These are phyloP conservation scores for Aspergillus tanneri DNA, from an alignment of 2,329 filamentous ascomycete species.

Conservation along the genomic window DNA sequence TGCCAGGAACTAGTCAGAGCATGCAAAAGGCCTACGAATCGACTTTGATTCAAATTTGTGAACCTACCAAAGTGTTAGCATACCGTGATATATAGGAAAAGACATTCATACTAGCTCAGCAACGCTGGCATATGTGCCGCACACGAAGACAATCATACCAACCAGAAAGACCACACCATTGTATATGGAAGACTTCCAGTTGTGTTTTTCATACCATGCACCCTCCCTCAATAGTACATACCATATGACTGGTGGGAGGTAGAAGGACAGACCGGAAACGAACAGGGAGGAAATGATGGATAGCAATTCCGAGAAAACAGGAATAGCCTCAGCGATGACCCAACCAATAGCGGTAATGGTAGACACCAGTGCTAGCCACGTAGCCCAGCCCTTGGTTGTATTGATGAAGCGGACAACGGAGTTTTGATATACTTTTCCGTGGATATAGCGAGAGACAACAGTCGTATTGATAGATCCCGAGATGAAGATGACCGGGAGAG, in stretches of 20 bases:
- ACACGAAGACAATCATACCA: conserved; percentile 18
- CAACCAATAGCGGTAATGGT: conserved; percentile 19
- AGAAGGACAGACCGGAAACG: conserved; percentile 86
- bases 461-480: conserved; percentile 32
- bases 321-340: conserved; percentile 23
- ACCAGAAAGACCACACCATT: conserved; percentile 19
- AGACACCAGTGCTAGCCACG: conserved; percentile 18
- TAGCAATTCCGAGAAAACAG: conserved; percentile 21
- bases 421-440: conserved; percentile 19
- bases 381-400: conserved; percentile 18
- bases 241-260: conserved; percentile 49
- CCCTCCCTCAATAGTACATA: conserved; percentile 25
- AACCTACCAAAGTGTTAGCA: conserved; percentile 2
- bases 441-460: conserved; percentile 21
- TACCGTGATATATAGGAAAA: too few relatives aligned
- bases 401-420: conserved; percentile 19
- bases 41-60: conserved; percentile 2
- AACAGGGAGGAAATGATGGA: conserved; percentile 61
- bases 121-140: conserved; percentile 22
- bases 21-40: conserved; percentile 6
- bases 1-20: too few relatives aligned
- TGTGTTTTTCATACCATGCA: conserved; percentile 34
- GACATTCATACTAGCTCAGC: conserved; percentile 17
- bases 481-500: conserved; percentile 39
- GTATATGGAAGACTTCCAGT: conserved; percentile 28